Conservation (phyloP, 805 yeast species). For the Ogataea saltuana region DNA sequence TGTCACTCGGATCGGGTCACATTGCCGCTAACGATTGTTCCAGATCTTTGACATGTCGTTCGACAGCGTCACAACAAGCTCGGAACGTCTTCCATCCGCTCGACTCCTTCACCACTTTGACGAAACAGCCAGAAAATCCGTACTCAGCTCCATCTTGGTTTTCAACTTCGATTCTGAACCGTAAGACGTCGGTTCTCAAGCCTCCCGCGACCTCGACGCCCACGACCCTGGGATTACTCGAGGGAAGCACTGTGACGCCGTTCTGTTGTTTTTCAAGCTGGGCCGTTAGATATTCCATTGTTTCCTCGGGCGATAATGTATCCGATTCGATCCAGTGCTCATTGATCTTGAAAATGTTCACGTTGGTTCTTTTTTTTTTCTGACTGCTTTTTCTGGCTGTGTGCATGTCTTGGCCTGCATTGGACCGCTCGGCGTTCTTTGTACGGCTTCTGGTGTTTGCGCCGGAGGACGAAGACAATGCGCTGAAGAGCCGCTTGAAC, state of each 20-base stretch:
- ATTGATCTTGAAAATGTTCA: slow-evolving; percentile 10
- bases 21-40: slow-evolving; percentile 5
- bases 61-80: slow-evolving; percentile 24
- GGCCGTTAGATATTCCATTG: slow-evolving; percentile 3
- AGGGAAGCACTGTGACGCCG: slow-evolving; percentile 5
- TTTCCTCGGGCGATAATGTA: slow-evolving; percentile 11
- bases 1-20: neutral
- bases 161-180: slow-evolving; percentile 25
- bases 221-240: slow-evolving; percentile 5
- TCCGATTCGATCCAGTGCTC: slow-evolving; percentile 23
- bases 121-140: slow-evolving; percentile 37
- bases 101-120: slow-evolving; percentile 24
- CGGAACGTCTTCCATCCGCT: slow-evolving; percentile 25
- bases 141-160: slow-evolving; percentile 33
- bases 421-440: too few species aligned
- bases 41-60: slow-evolving; percentile 14
- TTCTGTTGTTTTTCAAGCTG: slow-evolving; percentile 10
- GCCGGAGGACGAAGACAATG: slow-evolving; percentile 4
- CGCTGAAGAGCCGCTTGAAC: slow-evolving; percentile 12
- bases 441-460: neutral
- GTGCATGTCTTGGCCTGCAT: too few species aligned
- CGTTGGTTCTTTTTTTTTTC: slow-evolving; percentile 2
- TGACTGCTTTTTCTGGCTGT: neutral
- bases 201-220: slow-evolving; percentile 15
- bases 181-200: slow-evolving; percentile 12